Percentiles rank a stretch among this genome's conserved stretches.
Evolutionary conservation across 345 rosid species (phyloP).

Genomic region (Heritiera fomes): DNA sequence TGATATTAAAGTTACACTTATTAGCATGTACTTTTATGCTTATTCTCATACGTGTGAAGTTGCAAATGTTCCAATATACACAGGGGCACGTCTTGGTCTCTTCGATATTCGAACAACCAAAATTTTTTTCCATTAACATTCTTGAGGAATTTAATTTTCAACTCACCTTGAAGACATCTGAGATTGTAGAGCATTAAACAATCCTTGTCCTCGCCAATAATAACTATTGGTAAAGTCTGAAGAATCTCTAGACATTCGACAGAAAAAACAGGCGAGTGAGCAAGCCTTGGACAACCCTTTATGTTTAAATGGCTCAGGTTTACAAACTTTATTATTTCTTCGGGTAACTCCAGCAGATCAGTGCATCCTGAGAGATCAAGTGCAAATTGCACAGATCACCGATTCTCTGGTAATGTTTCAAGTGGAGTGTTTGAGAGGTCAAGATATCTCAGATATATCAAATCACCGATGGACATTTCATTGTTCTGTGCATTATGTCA

Average conservation of each 20-base stretch:
- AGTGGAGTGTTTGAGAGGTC: conserved; percentile 15
- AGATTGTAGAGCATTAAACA: too few species aligned
- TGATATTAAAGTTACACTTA: too few species aligned
- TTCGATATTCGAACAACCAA: too few species aligned
- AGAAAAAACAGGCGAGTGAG: neutral
- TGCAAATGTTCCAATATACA: neutral
- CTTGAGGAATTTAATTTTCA: conserved; percentile 10
- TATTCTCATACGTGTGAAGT: neutral
- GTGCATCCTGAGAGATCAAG: conserved; percentile 15
- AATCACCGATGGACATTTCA: conserved; percentile 11
- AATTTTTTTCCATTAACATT: too few species aligned
- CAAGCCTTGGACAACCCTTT: conserved; percentile 1
- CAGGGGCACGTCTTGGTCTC: too few species aligned
- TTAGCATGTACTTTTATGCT: too few species aligned
- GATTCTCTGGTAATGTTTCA: conserved; percentile 17
- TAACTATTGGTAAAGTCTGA: conserved; percentile 16
- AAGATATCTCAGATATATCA: conserved; percentile 30
- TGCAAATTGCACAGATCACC: conserved; percentile 23
- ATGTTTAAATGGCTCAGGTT: neutral
- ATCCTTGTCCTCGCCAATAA: too few species aligned
- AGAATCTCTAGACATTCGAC: neutral
- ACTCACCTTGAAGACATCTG: neutral
- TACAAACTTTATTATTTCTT: neutral
- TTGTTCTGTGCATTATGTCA: neutral
- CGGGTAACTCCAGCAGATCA: neutral